Evolutionary conservation across 805 yeast genomes (phyloP).

Genomic region (Saccharomyces cerevisiae): DNA sequence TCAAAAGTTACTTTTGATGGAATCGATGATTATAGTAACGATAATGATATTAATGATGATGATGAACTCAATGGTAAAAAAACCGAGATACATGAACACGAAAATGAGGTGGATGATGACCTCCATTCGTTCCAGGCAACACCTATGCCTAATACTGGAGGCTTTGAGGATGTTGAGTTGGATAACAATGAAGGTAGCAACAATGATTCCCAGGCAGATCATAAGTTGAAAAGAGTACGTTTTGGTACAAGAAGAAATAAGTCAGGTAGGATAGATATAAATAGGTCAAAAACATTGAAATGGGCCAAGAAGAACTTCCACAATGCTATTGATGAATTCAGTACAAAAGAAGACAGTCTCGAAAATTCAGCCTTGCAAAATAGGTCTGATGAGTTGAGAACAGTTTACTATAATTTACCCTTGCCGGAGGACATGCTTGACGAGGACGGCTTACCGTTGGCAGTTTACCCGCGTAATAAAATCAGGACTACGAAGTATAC

Average conservation of each 20-base stretch:
- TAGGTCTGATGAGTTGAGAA: constrained; percentile 37
- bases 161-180: constrained; percentile 12
- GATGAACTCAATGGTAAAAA: background rate
- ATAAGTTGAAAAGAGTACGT: constrained; percentile 58
- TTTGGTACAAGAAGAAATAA: constrained; percentile 85
- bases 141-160: constrained; percentile 15
- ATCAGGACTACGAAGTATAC: constrained; percentile 94
- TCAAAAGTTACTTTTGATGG: background rate
- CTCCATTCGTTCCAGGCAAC: constrained; percentile 22
- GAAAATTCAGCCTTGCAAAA: constrained; percentile 32
- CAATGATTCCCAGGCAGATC: constrained; percentile 3
- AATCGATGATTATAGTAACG: constrained; percentile 7
- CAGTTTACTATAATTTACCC: constrained; percentile 50
- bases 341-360: constrained; percentile 13
- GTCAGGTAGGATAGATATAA: constrained; percentile 56
- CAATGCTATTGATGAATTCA: constrained; percentile 24
- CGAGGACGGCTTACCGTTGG: constrained; percentile 51
- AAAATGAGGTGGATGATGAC: constrained; percentile 13
- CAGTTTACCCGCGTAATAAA: constrained; percentile 71
- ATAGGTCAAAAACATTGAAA: constrained; percentile 54
- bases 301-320: constrained; percentile 35
- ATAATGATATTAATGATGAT: constrained; percentile 6
- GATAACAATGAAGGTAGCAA: constrained; percentile 5
- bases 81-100: background rate
- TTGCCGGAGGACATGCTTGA: constrained; percentile 52